phyloP scores from a whole-genome alignment of 352 stramenopile species.

The Plasmopara muralis region DNA sequence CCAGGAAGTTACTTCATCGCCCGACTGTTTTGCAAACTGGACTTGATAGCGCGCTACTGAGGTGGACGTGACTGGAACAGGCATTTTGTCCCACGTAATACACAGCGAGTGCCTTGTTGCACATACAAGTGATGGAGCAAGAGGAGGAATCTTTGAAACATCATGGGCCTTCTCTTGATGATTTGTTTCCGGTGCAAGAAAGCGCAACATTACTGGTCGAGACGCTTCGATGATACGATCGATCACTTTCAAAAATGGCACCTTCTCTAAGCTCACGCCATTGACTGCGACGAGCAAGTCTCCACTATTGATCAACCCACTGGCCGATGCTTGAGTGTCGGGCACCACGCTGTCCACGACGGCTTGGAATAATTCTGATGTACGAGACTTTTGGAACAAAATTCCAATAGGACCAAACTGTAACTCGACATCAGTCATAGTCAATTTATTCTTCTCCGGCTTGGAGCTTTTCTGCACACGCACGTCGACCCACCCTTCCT shows the following conservation, averaged over 20 bases:
- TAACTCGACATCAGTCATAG: constrained; percentile 62
- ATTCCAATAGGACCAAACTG: constrained; percentile 67
- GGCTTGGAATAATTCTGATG: constrained; percentile 59
- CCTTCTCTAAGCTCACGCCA: constrained; percentile 48
- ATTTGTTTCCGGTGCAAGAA: constrained; percentile 42
- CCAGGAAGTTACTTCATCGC: constrained; percentile 56
- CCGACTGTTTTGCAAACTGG: constrained; percentile 56
- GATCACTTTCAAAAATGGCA: constrained; percentile 68
- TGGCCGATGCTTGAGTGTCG: constrained; percentile 69
- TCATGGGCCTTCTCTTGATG: constrained; percentile 27
- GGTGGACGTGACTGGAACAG: constrained; percentile 10
- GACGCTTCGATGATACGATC: constrained; percentile 66
- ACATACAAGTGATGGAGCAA: constrained; percentile 60
- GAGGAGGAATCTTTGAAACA: constrained; percentile 48
- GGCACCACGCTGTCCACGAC: constrained; percentile 79
- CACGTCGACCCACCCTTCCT: constrained; percentile 80
- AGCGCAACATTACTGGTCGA: constrained; percentile 59
- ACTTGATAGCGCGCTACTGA: constrained; percentile 43
- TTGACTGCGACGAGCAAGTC: constrained; percentile 76
- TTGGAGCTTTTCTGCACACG: constrained; percentile 41
- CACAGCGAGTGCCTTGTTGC: constrained; percentile 52
- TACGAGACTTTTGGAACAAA: constrained; percentile 64
- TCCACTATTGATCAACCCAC: constrained; percentile 52
- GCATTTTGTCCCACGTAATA: constrained; percentile 53
- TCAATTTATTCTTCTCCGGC: constrained; percentile 40